Evolutionary conservation across 306 rosid genomes (phyloP), one percentile per base, ranked within the genome.

Genomic region (Hippophae tibetana): DNA sequence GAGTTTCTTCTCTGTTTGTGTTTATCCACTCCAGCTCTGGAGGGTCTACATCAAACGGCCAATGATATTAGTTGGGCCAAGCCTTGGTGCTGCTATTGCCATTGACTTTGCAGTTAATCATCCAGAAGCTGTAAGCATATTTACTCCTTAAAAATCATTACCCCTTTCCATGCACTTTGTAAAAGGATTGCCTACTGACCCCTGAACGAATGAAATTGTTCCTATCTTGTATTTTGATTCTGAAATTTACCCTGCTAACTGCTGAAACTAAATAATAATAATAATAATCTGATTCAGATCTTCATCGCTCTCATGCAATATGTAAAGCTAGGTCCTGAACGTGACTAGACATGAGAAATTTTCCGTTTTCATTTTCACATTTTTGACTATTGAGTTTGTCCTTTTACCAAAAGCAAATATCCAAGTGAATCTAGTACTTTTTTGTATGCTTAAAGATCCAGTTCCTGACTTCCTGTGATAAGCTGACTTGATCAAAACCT

Each of bases 81-180:
- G 96, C 84, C 96, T 92, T 12, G 96, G 96, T 59, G 90, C 93
- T 65, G 94, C 99, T 13, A 86, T 92, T 75, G 99, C 96, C 64
- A 68, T 92, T 72, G 96, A 92, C 72, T 88, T 92, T 80, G 86
- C 89, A 0, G 86, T 70, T 68, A 76, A 78, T 60, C 74, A 85
- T 86, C 99, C 99, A 3, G 83, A 78, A 78, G 95, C 95, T 73
- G 96, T 92, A 82, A 60, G 95, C 78, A 13, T 63, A 43, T 40
- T 10, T 11, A 42, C 18, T 59, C 38, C 60, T 13, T 64, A 53
- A 12, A 46, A 27, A 40, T 61, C 42, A 23, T 40, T 55, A 5
- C 13, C 60, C 23, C 61, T 27, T 12, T 6, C 26, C 8, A 3
- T 42, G 59, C 8, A 2, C 54, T 1, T 47, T 56, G 38, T 54